A percentile compares a stretch with the other conserved stretches of the same genome.
Conservation (phyloP, 1,284 basidiomycete genomes). For the Rhodotorula sp. region DNA sequence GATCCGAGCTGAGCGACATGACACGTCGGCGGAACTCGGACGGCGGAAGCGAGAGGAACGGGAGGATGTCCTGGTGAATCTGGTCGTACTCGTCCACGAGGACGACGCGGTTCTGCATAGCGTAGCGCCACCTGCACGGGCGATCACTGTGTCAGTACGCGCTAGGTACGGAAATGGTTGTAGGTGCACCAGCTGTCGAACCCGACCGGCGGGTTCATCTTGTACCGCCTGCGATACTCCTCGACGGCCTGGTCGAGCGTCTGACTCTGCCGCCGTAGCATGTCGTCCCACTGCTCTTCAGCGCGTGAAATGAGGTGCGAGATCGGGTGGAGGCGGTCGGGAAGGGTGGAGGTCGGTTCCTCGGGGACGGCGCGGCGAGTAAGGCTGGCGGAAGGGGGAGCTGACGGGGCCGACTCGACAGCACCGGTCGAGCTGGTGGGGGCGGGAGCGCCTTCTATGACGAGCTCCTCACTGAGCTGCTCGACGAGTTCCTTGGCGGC, state of each 20-base stretch:
- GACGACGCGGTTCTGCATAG: slow-evolving; percentile 41
- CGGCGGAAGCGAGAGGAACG: slow-evolving; percentile 41
- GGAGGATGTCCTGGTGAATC: slow-evolving; percentile 41
- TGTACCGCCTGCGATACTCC: slow-evolving; percentile 44
- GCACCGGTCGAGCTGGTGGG: background rate
- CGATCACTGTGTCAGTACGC: background rate
- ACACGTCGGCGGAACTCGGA: slow-evolving; percentile 23
- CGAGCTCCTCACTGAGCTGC: no score
- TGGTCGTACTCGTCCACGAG: slow-evolving; percentile 48
- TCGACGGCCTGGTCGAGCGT: slow-evolving; percentile 42
- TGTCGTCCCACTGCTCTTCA: slow-evolving; percentile 29
- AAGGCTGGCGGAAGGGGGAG: background rate
- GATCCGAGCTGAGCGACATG: slow-evolving; percentile 7
- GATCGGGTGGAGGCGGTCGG: slow-evolving; percentile 37
- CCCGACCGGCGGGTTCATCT: slow-evolving; percentile 41
- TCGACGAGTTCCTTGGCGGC: background rate
- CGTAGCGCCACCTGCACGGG: slow-evolving; percentile 42
- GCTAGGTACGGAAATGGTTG: background rate
- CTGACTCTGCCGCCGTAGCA: slow-evolving; percentile 34
- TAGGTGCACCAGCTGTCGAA: slow-evolving; percentile 43
- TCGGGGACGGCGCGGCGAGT: background rate
- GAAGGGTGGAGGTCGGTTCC: background rate
- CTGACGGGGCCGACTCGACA: background rate
- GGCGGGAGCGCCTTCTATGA: background rate
- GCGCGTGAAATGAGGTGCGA: slow-evolving; percentile 30